Evolutionary conservation across 2,329 filamentous ascomycete genomes (phyloP).

Genomic region (Cladophialophora immunda): DNA sequence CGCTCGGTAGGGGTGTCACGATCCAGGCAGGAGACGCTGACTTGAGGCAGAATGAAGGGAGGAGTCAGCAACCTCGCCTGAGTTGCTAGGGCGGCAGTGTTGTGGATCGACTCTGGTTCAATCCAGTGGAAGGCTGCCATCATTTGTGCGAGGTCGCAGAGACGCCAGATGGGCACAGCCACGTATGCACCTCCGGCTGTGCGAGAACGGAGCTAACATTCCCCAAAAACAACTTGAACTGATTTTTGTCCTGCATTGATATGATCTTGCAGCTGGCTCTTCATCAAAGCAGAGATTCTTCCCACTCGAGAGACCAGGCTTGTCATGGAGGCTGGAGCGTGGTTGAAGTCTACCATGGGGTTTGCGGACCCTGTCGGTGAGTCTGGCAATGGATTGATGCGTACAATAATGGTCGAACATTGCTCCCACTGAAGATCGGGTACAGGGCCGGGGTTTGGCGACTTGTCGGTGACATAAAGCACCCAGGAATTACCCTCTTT

Average conservation of each 20-base stretch:
- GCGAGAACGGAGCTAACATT: conserved; percentile 32
- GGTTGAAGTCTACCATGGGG: conserved; percentile 21
- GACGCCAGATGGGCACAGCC: conserved; percentile 28
- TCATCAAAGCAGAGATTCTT: conserved; percentile 6
- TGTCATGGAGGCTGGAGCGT: conserved; percentile 19
- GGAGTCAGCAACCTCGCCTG: conserved; percentile 19
- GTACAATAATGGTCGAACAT: conserved; percentile 19
- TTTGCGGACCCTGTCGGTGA: background rate
- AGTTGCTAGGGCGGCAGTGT: conserved; percentile 10
- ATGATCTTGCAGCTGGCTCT: conserved; percentile 7
- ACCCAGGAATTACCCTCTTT: conserved; percentile 19
- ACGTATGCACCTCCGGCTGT: conserved; percentile 8
- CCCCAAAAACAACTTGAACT: conserved; percentile 26
- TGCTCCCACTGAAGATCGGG: conserved; percentile 23
- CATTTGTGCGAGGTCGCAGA: conserved; percentile 24
- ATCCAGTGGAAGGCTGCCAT: conserved; percentile 32
- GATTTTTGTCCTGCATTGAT: conserved; percentile 21
- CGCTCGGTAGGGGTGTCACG: background rate
- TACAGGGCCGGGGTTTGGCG: conserved; percentile 11
- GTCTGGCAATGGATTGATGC: conserved; percentile 18
- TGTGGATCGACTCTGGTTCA: conserved; percentile 24
- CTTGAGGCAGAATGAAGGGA: conserved; percentile 19
- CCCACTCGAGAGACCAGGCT: conserved; percentile 11
- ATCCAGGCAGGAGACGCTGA: conserved; percentile 12
- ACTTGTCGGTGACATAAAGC: conserved; percentile 20